Evolutionary conservation across 192 early-diverging fungal genomes (phyloP), one percentile per base, ranked within the genome.

Genomic region (Entophlyctis luteolus): DNA sequence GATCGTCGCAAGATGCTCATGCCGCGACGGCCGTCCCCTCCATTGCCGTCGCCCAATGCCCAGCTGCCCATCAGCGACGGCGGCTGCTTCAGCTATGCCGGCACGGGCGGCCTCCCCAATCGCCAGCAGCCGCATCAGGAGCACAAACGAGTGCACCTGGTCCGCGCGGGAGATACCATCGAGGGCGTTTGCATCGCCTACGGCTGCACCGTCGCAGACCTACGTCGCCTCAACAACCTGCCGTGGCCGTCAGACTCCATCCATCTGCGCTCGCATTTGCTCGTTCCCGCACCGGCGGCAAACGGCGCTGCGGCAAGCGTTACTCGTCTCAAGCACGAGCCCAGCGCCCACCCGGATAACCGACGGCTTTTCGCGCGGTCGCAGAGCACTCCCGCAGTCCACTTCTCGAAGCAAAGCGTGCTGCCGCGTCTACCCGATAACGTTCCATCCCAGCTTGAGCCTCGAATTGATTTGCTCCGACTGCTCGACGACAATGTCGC

Each of bases 151-250:
- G 45, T 38, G 3, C 67, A 68, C 46, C 48, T 35, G 6, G 46
- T 68, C 20, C 23, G 28, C 16, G 14, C 23, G 22, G 55, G 53
- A 2, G 67, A 68, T 35, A 68, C 67, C 12, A 3, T 68, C 18
- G 67, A 68, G 33, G 67, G 67, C 5, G 32, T 68, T 46, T 58
- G 38, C 20, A 68, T 68, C 25, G 25, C 33, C 20, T 59, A 68
- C 33, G 55, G 39, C 25, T 68, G 67, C 46, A 16, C 6, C 8
- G 67, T 58, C 5, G 27, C 55, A n/a, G 54, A 58, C 27, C 39
- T 68, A n/a, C 57, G 59, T 33, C 35, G 45, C 4, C 46, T 68
- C 45, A 68, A 68, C 55, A 25, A 35, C 16, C 67, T 68, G 4
- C 33, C 42, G 3, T 71, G 58, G 69, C 32, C 18, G 23, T 50